Conservation (phyloP, 352 stramenopile genomes). For the Pythium insidiosum region DNA sequence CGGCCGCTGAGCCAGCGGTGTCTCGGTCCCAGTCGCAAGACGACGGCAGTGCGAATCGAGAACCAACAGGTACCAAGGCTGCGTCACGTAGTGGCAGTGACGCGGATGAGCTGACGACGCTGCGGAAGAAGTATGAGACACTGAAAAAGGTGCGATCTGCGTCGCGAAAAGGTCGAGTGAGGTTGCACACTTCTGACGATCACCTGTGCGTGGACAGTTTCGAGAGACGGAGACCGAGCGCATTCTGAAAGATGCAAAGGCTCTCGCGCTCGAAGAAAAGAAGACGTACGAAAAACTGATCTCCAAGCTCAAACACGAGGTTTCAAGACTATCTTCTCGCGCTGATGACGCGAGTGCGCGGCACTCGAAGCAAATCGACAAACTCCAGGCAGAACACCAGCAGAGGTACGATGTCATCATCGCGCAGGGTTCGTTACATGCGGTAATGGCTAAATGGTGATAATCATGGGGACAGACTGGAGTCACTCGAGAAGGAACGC, state of each 20-base stretch:
- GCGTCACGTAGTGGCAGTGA: too few relatives aligned
- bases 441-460: too few relatives aligned
- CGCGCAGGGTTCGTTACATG: too few relatives aligned
- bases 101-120: constrained; percentile 1
- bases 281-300: constrained; percentile 68
- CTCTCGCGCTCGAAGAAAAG: constrained; percentile 54
- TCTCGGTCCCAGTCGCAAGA: too few relatives aligned
- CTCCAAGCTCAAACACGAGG: constrained; percentile 56
- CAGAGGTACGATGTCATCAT: too few relatives aligned
- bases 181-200: neutral
- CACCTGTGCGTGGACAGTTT: constrained; percentile 16
- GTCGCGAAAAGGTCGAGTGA: too few relatives aligned
- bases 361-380: constrained; percentile 34
- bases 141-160: constrained; percentile 35
- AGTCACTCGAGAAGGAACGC: too few relatives aligned
- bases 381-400: constrained; percentile 37
- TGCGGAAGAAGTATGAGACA: constrained; percentile 36
- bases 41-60: too few relatives aligned
- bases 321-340: constrained; percentile 44
- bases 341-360: constrained; percentile 39
- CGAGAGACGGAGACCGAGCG: constrained; percentile 56
- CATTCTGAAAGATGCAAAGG: constrained; percentile 50
- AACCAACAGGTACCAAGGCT: too few relatives aligned
- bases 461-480: too few relatives aligned
- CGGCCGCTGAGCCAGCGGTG: too few relatives aligned